phyloP scores from a whole-genome alignment of 192 early-diverging fungal species.

The Entomortierella parvispora region DNA sequence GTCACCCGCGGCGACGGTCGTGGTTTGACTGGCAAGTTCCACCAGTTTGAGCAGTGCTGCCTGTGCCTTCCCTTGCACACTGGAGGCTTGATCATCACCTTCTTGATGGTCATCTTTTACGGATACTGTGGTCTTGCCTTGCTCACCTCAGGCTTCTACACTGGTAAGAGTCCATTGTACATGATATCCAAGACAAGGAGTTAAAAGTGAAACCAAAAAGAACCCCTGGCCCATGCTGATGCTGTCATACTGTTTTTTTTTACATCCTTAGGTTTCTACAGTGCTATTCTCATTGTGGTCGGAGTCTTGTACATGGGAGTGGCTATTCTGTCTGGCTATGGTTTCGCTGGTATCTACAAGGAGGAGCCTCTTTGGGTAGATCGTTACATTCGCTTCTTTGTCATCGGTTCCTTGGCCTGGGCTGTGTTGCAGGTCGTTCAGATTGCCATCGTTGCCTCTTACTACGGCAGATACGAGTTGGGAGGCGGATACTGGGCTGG shows the following conservation, averaged over 20 bases:
- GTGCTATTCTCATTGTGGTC: constrained; percentile 2
- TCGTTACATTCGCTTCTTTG: constrained; percentile 15
- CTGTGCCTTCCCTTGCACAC: constrained; percentile 33
- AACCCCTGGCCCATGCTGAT: no score
- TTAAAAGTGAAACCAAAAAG: no score
- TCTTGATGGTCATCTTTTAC: constrained; percentile 33
- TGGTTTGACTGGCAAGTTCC: constrained; percentile 25
- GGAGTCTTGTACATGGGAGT: constrained; percentile 28
- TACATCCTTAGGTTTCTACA: constrained; percentile 2
- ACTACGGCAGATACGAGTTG: neutral
- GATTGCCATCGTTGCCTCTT: constrained; percentile 6
- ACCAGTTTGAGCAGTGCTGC: constrained; percentile 32
- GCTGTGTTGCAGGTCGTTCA: constrained; percentile 13
- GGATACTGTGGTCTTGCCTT: constrained; percentile 31
- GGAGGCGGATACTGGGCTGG: constrained; percentile 5
- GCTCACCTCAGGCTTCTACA: neutral
- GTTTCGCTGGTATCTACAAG: constrained; percentile 42
- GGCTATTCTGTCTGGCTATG: constrained; percentile 18
- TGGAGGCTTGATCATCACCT: constrained; percentile 35
- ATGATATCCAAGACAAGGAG: no score
- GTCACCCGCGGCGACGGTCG: constrained; percentile 7
- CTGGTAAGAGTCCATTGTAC: no score
- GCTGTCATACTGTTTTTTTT: constrained; percentile 1
- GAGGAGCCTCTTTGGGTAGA: constrained; percentile 19
- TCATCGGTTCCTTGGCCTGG: constrained; percentile 34